A percentile compares a stretch with the other conserved stretches of the same genome.
Evolutionary conservation across 116 monocot species (phyloP).

Genomic region (Papilionanthe hybrid): DNA sequence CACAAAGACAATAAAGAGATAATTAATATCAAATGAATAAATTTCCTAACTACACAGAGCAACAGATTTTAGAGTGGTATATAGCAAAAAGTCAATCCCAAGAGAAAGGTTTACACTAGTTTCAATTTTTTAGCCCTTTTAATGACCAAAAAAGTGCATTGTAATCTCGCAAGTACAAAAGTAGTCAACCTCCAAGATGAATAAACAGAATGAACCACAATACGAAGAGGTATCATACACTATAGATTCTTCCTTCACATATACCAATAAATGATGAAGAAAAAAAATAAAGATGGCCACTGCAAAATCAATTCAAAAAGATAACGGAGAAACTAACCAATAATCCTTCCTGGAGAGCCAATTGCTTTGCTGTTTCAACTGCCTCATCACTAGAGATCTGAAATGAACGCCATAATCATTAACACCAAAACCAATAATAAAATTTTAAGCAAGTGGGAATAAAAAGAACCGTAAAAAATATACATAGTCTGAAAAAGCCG

Average conservation of each 20-base stretch:
- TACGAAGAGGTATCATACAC: not conserved
- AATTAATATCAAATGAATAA: not conserved
- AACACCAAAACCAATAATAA: not conserved
- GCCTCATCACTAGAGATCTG: constrained; percentile 94
- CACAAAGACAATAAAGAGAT: not conserved
- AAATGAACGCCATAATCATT: not conserved
- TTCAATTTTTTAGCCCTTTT: not conserved
- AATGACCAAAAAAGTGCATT: not conserved
- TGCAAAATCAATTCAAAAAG: too few species aligned
- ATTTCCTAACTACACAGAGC: not conserved
- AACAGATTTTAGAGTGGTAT: not conserved
- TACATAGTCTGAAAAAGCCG: not conserved
- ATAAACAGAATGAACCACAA: not conserved
- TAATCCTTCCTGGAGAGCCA: constrained; percentile 94
- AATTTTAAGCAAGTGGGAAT: not conserved
- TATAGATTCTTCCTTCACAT: not conserved
- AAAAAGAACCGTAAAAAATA: not conserved
- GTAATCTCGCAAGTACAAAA: not conserved
- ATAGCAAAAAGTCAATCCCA: not conserved
- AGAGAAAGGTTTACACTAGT: not conserved
- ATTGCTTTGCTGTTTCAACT: constrained; percentile 91
- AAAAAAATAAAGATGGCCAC: not conserved
- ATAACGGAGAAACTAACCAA: constrained; percentile 43
- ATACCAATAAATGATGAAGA: not conserved
- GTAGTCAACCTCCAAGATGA: not conserved